Percentiles rank a stretch among this genome's conserved stretches.
Conservation (phyloP, 768 basidiomycete genomes). For the Suillus luteus region DNA sequence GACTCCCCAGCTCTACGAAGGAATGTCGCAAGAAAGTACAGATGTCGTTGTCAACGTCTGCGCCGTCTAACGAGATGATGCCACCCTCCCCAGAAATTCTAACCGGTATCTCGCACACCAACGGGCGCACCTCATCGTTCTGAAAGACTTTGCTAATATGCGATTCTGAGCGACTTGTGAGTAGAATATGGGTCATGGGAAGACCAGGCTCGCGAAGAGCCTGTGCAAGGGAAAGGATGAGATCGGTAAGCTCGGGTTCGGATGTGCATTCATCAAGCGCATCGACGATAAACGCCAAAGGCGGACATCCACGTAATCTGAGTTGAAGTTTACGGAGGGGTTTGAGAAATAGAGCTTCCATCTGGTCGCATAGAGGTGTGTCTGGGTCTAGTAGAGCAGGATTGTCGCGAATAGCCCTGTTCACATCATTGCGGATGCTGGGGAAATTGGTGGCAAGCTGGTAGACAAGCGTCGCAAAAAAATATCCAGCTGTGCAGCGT, state of each 20-base stretch:
- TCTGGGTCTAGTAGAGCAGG: not conserved
- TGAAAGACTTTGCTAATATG: too few relatives aligned
- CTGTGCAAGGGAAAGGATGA: not conserved
- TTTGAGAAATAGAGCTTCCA: not conserved
- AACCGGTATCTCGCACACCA: too few relatives aligned
- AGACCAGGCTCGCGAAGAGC: not conserved
- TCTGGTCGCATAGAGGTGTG: not conserved
- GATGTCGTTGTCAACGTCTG: too few relatives aligned
- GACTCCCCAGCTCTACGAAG: too few relatives aligned
- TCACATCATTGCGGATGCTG: not conserved
- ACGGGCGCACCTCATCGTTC: too few relatives aligned
- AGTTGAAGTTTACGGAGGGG: not conserved
- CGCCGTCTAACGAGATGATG: too few relatives aligned
- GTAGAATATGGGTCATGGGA: too few relatives aligned
- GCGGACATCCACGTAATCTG: not conserved
- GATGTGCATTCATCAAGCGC: constrained; percentile 1
- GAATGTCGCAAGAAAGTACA: too few relatives aligned
- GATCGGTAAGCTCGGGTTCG: not conserved
- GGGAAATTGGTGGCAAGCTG: not conserved
- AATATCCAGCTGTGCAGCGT: not conserved
- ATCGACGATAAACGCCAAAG: not conserved
- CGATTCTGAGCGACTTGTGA: too few relatives aligned
- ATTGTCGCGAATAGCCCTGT: not conserved
- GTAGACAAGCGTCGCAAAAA: not conserved
- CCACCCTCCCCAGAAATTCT: too few relatives aligned